phyloP scores from a whole-genome alignment of 805 yeast genomes.

The Clavispora asparagi region DNA sequence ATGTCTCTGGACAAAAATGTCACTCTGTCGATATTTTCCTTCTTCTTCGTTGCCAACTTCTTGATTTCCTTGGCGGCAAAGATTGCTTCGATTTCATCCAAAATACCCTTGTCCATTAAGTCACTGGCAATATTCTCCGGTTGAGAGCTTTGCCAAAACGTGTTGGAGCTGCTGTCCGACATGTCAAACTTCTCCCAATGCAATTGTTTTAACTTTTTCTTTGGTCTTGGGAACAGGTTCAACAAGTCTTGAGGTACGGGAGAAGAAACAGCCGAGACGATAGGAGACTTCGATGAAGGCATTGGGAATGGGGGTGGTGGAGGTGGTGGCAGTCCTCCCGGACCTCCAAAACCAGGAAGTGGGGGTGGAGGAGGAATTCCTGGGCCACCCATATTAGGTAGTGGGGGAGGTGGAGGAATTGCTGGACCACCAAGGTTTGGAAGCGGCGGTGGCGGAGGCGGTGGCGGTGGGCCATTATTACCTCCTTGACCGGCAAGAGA shows the following conservation, averaged over 20 bases:
- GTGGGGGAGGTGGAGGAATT: conserved; percentile 9
- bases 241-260: conserved; percentile 29
- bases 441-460: conserved; percentile 19
- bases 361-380: conserved; percentile 17
- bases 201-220: conserved; percentile 63
- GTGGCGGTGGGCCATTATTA: conserved; percentile 5
- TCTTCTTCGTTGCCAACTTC: conserved; percentile 39
- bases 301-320: conserved; percentile 26
- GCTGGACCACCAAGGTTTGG: conserved; percentile 20
- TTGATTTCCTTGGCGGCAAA: conserved; percentile 54
- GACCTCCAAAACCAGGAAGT: conserved; percentile 12
- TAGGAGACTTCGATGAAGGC: conserved; percentile 8
- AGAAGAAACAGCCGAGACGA: conserved; percentile 12
- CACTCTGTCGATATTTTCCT: conserved; percentile 41
- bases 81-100: conserved; percentile 56
- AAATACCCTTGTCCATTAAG: conserved; percentile 54
- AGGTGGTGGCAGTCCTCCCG: conserved; percentile 8
- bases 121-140: conserved; percentile 43
- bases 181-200: conserved; percentile 77
- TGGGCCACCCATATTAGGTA: conserved; percentile 9
- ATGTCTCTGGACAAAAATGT: conserved; percentile 65
- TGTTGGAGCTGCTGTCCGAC: conserved; percentile 36
- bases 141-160: conserved; percentile 57
- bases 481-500: conserved; percentile 10
- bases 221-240: conserved; percentile 48